Evolutionary conservation across 331 rosid genomes (phyloP).

Genomic region (Ulmus americana): DNA sequence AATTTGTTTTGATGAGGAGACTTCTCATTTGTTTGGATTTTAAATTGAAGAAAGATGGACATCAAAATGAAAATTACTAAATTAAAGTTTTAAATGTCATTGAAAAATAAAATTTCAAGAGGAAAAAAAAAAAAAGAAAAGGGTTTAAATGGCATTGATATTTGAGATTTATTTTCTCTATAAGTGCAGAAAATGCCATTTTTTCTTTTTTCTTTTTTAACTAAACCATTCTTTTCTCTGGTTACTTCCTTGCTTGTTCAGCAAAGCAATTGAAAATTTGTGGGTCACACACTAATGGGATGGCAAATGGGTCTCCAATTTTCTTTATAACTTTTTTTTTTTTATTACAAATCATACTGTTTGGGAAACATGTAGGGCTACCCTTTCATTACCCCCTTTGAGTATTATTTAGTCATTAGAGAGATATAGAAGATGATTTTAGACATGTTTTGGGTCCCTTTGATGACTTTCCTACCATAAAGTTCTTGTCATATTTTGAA

Average conservation of each 20-base stretch:
- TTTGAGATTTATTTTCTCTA: conserved; percentile 30
- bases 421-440: neutral
- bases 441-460: neutral
- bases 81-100: neutral
- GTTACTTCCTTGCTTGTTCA: conserved; percentile 26
- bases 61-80: too few species aligned
- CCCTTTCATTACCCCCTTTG: neutral
- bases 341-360: conserved; percentile 7
- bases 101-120: conserved; percentile 2
- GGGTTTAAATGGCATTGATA: conserved; percentile 31
- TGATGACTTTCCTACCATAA: neutral
- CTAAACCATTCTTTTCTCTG: neutral
- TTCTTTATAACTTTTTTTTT: neutral
- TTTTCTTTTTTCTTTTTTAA: neutral
- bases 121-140: neutral
- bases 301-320: conserved; percentile 33
- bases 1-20: conserved; percentile 5
- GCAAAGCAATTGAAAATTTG: conserved; percentile 28
- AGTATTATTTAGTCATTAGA: conserved; percentile 4
- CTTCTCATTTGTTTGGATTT: neutral
- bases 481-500: conserved; percentile 1
- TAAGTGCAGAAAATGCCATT: conserved; percentile 36
- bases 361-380: conserved; percentile 24
- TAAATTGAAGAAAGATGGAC: neutral
- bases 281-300: conserved; percentile 39